phyloP scores from a whole-genome alignment of 129 eudicot species.

The Artemisia argyi region DNA sequence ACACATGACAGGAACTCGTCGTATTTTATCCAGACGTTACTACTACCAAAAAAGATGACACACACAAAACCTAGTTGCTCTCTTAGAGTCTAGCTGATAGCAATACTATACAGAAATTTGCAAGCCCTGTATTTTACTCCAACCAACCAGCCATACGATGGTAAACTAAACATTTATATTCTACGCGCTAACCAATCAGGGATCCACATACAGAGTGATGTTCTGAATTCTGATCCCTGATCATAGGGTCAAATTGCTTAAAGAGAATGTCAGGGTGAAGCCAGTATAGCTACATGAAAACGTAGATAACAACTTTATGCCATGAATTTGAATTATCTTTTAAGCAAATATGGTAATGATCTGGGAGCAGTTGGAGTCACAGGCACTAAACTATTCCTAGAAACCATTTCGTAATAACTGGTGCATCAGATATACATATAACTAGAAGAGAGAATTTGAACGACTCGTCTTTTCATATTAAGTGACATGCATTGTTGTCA shows the following conservation, averaged over 20 bases:
- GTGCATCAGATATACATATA: conserved; percentile 2
- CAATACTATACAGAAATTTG: not conserved
- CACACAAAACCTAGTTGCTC: conserved; percentile 10
- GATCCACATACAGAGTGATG: not conserved
- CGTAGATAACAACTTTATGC: no score
- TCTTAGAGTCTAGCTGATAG: not conserved
- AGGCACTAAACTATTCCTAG: not conserved
- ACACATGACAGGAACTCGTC: not conserved
- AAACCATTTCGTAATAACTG: not conserved
- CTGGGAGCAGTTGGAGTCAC: not conserved
- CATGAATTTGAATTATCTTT: not conserved
- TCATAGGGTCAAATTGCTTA: no score
- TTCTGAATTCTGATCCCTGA: no score
- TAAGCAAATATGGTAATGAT: not conserved
- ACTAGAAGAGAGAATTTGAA: not conserved
- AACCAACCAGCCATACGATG: not conserved
- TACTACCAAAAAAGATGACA: not conserved
- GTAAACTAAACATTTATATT: not conserved
- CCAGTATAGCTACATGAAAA: no score
- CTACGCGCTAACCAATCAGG: conserved; percentile 6
- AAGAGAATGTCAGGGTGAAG: no score
- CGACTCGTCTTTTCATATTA: not conserved
- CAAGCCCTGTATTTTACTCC: not conserved
- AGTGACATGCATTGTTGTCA: not conserved
- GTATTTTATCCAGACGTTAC: not conserved